Evolutionary conservation across 805 yeast genomes (phyloP), one percentile per base, ranked within the genome.

Genomic region (Isabelozyma gotoi): DNA sequence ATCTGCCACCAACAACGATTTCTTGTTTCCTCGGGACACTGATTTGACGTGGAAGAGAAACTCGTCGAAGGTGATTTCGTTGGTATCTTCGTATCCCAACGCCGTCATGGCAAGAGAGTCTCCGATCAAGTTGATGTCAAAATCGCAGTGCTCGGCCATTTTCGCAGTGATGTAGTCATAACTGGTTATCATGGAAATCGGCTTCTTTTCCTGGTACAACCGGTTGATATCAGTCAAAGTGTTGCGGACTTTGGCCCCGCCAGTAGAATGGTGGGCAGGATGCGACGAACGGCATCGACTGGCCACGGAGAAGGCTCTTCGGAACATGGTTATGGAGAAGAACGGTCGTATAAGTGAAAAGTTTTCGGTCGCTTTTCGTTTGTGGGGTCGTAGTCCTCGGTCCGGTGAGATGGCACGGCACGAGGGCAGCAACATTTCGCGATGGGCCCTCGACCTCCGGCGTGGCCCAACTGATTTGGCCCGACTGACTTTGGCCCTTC

Each of bases 41-140:
- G 97, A 85, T 41, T 76, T 73, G 33, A 85, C 82, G 52, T 88
- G 88, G 58, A 81, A 85, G 21, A 85, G 61, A 67, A 89, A 88
- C 60, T 94, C 92, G 8, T 88, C 91, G 40, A 89, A 77, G 2
- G 83, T 75, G 19, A 94, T 65, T 54, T 86, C 86, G 46, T 84
- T 81, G 0, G 98, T 85, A 34, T 85, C 82, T 2, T 73, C 73
- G 57, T 85, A 84, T 0, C 99, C 99, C 49, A 88, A 73, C 0
- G 96, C 77, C 1, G 88, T 91, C 97, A 90, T 92, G 0, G 97
- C 89, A 19, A 94, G 67, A 0, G 97, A 91, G 62, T 92, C 99
- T 3, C 99, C 99, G 3, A 92, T 83, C 2, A 92, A 73, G 5
- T 84, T 72, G 45, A 84, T 74, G 53, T 92, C 97, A 2, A 81